phyloP scores from a whole-genome alignment of 495 filamentous ascomycete species.

The Penicillium dipodomyicola region DNA sequence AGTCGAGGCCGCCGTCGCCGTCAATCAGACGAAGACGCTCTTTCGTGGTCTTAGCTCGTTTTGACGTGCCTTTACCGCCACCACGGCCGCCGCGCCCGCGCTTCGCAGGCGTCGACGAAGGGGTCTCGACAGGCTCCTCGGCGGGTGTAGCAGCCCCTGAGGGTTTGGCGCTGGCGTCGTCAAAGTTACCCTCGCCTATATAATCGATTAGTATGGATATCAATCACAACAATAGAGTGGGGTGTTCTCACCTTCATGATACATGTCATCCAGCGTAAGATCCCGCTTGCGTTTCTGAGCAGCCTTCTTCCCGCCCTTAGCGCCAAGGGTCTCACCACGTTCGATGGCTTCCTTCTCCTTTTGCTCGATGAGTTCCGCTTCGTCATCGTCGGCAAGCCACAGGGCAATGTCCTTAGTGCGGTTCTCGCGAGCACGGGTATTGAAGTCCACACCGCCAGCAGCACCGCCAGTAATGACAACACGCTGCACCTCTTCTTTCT shows the following conservation, averaged over 20 bases:
- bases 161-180: conserved; percentile 74
- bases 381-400: conserved; percentile 95
- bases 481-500: conserved; percentile 98
- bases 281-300: conserved; percentile 66
- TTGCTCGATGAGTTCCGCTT: conserved; percentile 84
- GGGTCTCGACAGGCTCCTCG: conserved; percentile 50
- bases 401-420: conserved; percentile 93
- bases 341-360: conserved; percentile 80
- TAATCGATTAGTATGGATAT: conserved; percentile 23
- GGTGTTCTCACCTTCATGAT: conserved; percentile 76
- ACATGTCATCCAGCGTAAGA: conserved; percentile 91
- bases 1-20: conserved; percentile 57
- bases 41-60: conserved; percentile 90
- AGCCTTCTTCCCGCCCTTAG: conserved; percentile 57
- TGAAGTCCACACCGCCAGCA: conserved; percentile 85
- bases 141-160: conserved; percentile 82
- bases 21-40: conserved; percentile 86
- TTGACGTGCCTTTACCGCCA: conserved; percentile 53
- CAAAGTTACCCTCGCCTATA: conserved; percentile 89
- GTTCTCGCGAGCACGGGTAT: conserved; percentile 83
- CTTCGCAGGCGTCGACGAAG: conserved; percentile 50
- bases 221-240: not conserved
- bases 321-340: conserved; percentile 47
- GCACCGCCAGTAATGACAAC: conserved; percentile 94
- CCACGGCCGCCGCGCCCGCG: conserved; percentile 51